A percentile compares a stretch with the other conserved stretches of the same genome.
phyloP scores from a whole-genome alignment of 371 early-diverging fungal species.

The Rhizomucor miehei region DNA sequence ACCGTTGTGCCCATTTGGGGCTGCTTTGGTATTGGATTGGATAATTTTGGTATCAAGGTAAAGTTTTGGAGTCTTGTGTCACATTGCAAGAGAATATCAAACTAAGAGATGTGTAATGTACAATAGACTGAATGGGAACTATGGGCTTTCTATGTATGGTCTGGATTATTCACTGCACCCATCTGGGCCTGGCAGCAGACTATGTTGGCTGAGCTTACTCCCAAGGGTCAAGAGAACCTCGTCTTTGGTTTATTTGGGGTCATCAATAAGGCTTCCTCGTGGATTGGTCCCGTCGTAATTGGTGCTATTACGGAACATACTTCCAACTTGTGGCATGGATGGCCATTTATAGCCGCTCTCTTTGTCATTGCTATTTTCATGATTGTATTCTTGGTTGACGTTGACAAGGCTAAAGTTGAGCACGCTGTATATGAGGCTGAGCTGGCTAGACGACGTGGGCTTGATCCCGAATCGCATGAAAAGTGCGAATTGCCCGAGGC shows the following conservation, averaged over 20 bases:
- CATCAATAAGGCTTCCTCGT: conserved; percentile 58
- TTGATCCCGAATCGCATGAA: too few species aligned
- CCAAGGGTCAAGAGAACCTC: conserved; percentile 55
- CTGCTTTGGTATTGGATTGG: conserved; percentile 44
- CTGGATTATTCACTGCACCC: conserved; percentile 57
- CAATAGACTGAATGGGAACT: conserved; percentile 44
- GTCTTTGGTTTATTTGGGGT: conserved; percentile 63
- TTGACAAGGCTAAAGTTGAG: conserved; percentile 53
- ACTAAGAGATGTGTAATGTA: neutral
- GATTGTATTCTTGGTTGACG: conserved; percentile 44
- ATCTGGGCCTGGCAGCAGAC: conserved; percentile 57
- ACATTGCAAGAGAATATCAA: conserved; percentile 4
- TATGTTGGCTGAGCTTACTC: conserved; percentile 58
- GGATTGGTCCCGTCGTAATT: conserved; percentile 61
- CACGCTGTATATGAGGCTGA: conserved; percentile 16
- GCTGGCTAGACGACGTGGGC: too few species aligned
- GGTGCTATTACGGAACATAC: conserved; percentile 53
- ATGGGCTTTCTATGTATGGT: conserved; percentile 52
- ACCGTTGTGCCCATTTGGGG: conserved; percentile 43
- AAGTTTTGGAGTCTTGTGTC: neutral
- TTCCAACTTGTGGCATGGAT: conserved; percentile 49
- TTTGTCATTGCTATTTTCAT: conserved; percentile 40
- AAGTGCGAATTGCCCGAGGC: too few species aligned
- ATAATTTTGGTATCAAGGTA: conserved; percentile 40
- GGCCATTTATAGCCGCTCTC: conserved; percentile 52